Conservation (phyloP, 2,329 filamentous ascomycete species). For the Fusarium temperatum region DNA sequence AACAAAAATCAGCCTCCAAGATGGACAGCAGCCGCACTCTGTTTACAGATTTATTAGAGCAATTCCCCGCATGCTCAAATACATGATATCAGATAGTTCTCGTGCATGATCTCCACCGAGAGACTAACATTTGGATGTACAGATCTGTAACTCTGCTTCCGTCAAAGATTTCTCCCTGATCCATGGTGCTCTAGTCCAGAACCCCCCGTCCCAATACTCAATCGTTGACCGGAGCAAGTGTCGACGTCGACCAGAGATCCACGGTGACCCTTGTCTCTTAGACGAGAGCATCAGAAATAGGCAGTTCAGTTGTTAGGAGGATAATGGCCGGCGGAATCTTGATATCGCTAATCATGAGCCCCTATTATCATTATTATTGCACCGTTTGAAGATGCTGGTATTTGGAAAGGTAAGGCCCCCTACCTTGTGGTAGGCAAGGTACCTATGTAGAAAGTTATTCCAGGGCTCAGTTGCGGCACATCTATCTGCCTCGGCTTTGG, state of each 20-base stretch:
- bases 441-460: background rate
- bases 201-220: constrained; percentile 12
- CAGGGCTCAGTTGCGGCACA: background rate
- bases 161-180: constrained; percentile 2
- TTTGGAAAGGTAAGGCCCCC: background rate
- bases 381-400: background rate
- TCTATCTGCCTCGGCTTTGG: constrained; percentile 7
- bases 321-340: constrained; percentile 11
- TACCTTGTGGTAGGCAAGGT: too few species aligned
- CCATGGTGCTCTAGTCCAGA: constrained; percentile 13
- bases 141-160: background rate
- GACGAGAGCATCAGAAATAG: constrained; percentile 24
- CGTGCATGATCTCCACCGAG: background rate
- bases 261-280: constrained; percentile 16
- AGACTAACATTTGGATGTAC: constrained; percentile 1
- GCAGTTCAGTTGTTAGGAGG: constrained; percentile 14
- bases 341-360: background rate
- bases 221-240: constrained; percentile 19
- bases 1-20: constrained; percentile 38
- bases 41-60: constrained; percentile 35
- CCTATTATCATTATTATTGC: background rate
- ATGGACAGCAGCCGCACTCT: constrained; percentile 19
- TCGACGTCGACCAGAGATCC: constrained; percentile 32
- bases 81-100: background rate
- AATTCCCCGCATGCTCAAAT: constrained; percentile 18